These are phyloP conservation scores for Neonectria neomacrospora DNA, from an alignment of 2,329 filamentous ascomycete species.

Conservation along the genomic window DNA sequence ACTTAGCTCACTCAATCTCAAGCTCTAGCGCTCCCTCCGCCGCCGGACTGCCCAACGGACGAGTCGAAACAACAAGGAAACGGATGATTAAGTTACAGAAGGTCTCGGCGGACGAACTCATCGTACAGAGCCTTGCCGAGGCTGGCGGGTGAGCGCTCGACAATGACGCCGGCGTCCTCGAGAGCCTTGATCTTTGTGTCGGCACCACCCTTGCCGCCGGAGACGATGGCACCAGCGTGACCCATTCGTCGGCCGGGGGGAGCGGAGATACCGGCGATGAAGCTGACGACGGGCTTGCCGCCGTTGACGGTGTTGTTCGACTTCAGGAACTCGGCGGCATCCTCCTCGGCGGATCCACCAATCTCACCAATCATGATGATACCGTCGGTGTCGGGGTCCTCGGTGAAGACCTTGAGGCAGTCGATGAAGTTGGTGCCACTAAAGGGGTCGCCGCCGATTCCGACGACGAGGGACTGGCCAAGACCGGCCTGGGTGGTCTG, in stretches of 20 bases:
- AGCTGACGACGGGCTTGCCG: constrained; percentile 94
- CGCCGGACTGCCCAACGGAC: constrained; percentile 18
- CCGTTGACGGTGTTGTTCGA: constrained; percentile 86
- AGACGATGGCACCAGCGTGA: constrained; percentile 97
- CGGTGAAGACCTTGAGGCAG: constrained; percentile 95
- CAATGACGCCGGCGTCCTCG: constrained; percentile 91
- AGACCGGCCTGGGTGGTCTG: constrained; percentile 98
- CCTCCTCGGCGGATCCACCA: constrained; percentile 96
- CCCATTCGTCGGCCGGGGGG: constrained; percentile 98
- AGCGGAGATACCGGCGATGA: constrained; percentile 98
- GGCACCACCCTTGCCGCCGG: constrained; percentile 95
- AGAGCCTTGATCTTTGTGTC: constrained; percentile 98
- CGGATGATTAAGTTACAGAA: constrained; percentile 73
- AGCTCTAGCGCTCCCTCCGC: constrained; percentile 27
- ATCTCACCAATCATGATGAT: constrained; percentile 99
- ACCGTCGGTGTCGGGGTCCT: constrained; percentile 96
- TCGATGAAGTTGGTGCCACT: constrained; percentile 99
- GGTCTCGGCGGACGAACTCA: constrained; percentile 95
- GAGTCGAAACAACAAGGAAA: constrained; percentile 26
- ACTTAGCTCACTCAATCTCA: constrained; percentile 36
- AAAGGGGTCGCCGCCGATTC: constrained; percentile 98
- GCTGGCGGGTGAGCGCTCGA: constrained; percentile 91
- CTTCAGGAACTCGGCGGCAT: constrained; percentile 95
- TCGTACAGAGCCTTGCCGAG: constrained; percentile 94
- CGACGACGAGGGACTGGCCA: constrained; percentile 96